Evolutionary conservation across 2,329 filamentous ascomycete species (phyloP).

Genomic region (Cladosporium oxysporum): DNA sequence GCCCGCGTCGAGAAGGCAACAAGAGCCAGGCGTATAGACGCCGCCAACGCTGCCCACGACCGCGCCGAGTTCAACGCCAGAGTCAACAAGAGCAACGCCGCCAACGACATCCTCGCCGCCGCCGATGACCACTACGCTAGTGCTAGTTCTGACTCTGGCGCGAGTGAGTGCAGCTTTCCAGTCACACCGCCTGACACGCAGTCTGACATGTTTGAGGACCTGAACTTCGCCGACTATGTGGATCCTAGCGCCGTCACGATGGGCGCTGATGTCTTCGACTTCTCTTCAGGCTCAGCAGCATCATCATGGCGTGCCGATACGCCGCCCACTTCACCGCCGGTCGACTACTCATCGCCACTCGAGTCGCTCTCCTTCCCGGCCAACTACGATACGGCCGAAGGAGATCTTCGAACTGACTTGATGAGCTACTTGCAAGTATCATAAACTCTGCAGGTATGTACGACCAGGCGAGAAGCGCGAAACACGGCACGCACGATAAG

Average conservation of each 20-base stretch:
- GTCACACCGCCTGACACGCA: slow-evolving; percentile 34
- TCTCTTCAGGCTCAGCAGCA: slow-evolving; percentile 27
- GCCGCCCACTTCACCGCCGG: slow-evolving; percentile 34
- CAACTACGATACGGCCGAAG: slow-evolving; percentile 13
- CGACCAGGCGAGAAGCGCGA: slow-evolving; percentile 18
- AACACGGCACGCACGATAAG: slow-evolving; percentile 9
- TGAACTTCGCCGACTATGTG: slow-evolving; percentile 22
- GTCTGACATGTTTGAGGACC: slow-evolving; percentile 31
- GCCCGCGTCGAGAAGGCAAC: slow-evolving; percentile 58
- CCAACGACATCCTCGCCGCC: slow-evolving; percentile 18
- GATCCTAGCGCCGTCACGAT: slow-evolving; percentile 33
- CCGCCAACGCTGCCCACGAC: slow-evolving; percentile 21
- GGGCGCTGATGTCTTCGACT: slow-evolving; percentile 26
- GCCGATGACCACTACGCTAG: slow-evolving; percentile 20
- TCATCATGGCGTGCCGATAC: slow-evolving; percentile 34
- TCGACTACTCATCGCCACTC: slow-evolving; percentile 19
- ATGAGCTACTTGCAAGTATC: slow-evolving; percentile 19
- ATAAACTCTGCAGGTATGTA: background rate
- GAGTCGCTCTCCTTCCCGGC: slow-evolving; percentile 12
- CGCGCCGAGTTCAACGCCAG: slow-evolving; percentile 15
- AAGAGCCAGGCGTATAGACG: slow-evolving; percentile 50
- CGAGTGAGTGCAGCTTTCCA: slow-evolving; percentile 36
- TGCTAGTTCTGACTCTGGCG: slow-evolving; percentile 31
- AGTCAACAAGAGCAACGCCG: slow-evolving; percentile 8
- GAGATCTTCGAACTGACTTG: slow-evolving; percentile 14